phyloP scores from a whole-genome alignment of 192 early-diverging fungal species.

The Lobosporangium transversale region DNA sequence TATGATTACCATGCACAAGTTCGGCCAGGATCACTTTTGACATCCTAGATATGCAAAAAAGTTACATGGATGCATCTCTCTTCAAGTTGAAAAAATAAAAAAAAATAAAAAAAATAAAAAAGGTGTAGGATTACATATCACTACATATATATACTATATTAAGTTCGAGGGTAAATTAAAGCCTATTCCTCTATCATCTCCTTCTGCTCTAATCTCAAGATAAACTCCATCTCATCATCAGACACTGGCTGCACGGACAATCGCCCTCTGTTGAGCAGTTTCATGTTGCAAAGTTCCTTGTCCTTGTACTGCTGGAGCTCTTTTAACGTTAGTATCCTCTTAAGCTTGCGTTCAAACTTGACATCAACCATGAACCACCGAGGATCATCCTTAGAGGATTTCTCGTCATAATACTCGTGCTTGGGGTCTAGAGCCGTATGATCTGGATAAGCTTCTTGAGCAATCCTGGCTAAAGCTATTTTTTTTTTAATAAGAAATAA shows the following conservation, averaged over 20 bases:
- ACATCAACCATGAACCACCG: slow-evolving; percentile 92
- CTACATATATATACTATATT: neutral
- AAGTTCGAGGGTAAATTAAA: neutral
- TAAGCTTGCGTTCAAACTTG: slow-evolving; percentile 74
- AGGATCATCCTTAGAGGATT: slow-evolving; percentile 70
- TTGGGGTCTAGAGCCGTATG: slow-evolving; percentile 75
- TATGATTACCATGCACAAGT: slow-evolving; percentile 49
- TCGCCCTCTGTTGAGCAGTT: slow-evolving; percentile 73
- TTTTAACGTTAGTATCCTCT: slow-evolving; percentile 68
- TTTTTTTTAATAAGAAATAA: too few species aligned
- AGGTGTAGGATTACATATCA: too few species aligned
- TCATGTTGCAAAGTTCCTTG: slow-evolving; percentile 68
- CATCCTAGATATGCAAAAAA: neutral
- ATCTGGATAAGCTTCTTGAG: slow-evolving; percentile 77
- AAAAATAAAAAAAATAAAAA: too few species aligned
- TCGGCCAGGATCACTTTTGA: slow-evolving; percentile 16
- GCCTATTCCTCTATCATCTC: neutral
- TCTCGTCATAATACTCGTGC: slow-evolving; percentile 84
- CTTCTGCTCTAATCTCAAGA: slow-evolving; percentile 58
- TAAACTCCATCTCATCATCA: slow-evolving; percentile 71
- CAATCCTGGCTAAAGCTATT: slow-evolving; percentile 53
- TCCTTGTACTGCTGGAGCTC: slow-evolving; percentile 68
- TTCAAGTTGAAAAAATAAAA: too few species aligned
- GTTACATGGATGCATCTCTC: slow-evolving; percentile 15
- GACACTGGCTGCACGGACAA: slow-evolving; percentile 83